phyloP scores from a whole-genome alignment of 768 basidiomycete genomes.

The Leucocoprinus birnbaumii region DNA sequence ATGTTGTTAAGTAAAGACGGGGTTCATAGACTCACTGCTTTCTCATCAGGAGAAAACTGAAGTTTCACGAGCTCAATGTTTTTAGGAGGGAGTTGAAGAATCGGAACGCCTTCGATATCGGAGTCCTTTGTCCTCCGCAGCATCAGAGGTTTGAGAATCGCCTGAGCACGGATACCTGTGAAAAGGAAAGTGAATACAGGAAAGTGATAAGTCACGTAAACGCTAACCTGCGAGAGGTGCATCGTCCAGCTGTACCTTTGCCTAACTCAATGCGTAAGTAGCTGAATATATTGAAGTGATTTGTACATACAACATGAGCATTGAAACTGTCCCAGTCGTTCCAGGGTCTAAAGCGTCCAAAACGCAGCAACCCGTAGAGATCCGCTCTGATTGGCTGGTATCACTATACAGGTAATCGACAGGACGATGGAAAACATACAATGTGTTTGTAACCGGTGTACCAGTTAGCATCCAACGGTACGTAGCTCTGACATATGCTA shows the following conservation, averaged over 20 bases:
- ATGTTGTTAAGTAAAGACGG: no score
- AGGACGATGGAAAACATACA: constrained; percentile 33
- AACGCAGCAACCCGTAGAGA: constrained; percentile 68
- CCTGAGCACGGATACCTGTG: constrained; percentile 58
- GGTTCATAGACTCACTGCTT: constrained; percentile 39
- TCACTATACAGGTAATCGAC: not conserved
- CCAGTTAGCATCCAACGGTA: constrained; percentile 82
- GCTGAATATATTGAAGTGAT: not conserved
- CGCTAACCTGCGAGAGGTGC: constrained; percentile 57
- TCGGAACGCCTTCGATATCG: constrained; percentile 60
- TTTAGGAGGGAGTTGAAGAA: constrained; percentile 62
- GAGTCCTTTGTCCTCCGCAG: constrained; percentile 76
- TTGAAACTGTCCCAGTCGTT: constrained; percentile 74
- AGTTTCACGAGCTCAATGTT: constrained; percentile 56
- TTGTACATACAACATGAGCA: constrained; percentile 41
- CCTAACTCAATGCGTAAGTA: constrained; percentile 25
- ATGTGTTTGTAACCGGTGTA: constrained; percentile 70
- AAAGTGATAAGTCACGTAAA: not conserved
- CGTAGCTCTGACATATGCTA: constrained; percentile 58
- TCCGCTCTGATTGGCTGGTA: constrained; percentile 45
- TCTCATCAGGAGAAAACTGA: constrained; percentile 65
- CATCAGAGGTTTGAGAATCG: constrained; percentile 61
- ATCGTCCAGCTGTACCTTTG: constrained; percentile 49
- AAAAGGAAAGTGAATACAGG: not conserved
- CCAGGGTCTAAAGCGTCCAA: constrained; percentile 66